Evolutionary conservation across 2,329 filamentous ascomycete genomes (phyloP).

Genomic region (Fusarium marasasianum): DNA sequence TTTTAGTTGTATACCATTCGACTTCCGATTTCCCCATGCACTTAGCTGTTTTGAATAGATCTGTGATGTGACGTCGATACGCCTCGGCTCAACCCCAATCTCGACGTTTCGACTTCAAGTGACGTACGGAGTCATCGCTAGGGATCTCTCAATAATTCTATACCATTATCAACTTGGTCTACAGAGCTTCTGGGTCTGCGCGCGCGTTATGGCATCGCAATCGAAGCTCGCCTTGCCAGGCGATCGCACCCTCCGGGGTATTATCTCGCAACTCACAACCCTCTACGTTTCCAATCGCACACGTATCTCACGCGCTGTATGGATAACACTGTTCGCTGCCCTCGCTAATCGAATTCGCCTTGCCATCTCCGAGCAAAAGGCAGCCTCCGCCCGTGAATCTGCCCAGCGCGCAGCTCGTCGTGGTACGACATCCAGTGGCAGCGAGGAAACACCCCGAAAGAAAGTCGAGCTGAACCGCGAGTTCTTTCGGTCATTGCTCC

Average conservation of each 20-base stretch:
- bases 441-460: slow-evolving; percentile 63
- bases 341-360: slow-evolving; percentile 88
- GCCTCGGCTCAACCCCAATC: slow-evolving; percentile 5
- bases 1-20: not conserved
- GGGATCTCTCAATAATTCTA: not conserved
- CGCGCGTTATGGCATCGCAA: slow-evolving; percentile 71
- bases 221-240: slow-evolving; percentile 73
- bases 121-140: not conserved
- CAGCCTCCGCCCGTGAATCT: slow-evolving; percentile 75
- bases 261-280: slow-evolving; percentile 72
- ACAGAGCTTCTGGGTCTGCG: slow-evolving; percentile 7
- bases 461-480: slow-evolving; percentile 94
- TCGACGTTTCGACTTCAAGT: not conserved
- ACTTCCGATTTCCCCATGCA: slow-evolving; percentile 22
- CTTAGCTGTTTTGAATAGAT: slow-evolving; percentile 13
- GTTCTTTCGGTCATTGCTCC: slow-evolving; percentile 76
- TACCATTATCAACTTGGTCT: not conserved
- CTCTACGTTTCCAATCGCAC: slow-evolving; percentile 84
- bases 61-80: slow-evolving; percentile 42
- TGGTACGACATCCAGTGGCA: slow-evolving; percentile 59
- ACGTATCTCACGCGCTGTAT: slow-evolving; percentile 83
- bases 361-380: slow-evolving; percentile 93
- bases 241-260: slow-evolving; percentile 71
- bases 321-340: slow-evolving; percentile 82
- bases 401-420: slow-evolving; percentile 59